Base-by-base conservation (phyloP, 1,284 basidiomycete genomes). In the Ustilago trichophora region DNA sequence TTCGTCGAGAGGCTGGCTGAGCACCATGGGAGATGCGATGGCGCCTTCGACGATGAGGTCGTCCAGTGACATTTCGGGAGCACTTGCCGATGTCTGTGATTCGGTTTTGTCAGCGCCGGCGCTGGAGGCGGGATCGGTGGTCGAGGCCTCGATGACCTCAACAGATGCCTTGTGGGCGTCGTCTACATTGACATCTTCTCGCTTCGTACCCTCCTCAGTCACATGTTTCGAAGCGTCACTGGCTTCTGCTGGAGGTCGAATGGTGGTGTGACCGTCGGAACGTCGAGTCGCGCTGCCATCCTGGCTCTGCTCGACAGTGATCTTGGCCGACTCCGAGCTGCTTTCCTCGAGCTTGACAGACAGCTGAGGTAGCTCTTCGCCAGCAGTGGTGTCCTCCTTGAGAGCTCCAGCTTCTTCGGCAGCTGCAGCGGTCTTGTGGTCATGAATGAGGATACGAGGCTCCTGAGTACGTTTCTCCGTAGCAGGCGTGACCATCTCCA, bases 41-140 rank as follows among this genome's bases (percentile, higher is more conserved):
- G 47, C 46, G 19, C 31, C 46, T 27, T 49, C 45, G 10, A 36
- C 46, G 18, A 62, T 46, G 6, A 55, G 37, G 5, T 53, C 52
- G 16, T 62, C 43, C 3, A 62, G 6, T 1, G 42, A 27, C 52
- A 50, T 54, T 18, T 51, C 58, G 13, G 32, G 19, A 12, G 5
- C 38, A 25, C n/a, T 16, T 27, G 6, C 11, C 38, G 25, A 21
- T 26, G 18, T 16, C 25, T n/a, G 21, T 22, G 32, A 34, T 15
- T 34, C 32, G 6, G 32, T 6, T 16, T 34, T 34, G 9, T 11
- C 9, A 16, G n/a, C n/a, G n/a, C n/a, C n/a, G n/a, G n/a, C n/a
- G n/a, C n/a, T n/a, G n/a, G n/a, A n/a, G n/a, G n/a, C n/a, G 32
- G 9, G 32, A 16, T 34, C 32, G 32, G n/a, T 11, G 32, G 32